Evolutionary conservation across 83 land plant genomes (phyloP), one percentile per base, ranked within the genome.

Genomic region (Picea abies): DNA sequence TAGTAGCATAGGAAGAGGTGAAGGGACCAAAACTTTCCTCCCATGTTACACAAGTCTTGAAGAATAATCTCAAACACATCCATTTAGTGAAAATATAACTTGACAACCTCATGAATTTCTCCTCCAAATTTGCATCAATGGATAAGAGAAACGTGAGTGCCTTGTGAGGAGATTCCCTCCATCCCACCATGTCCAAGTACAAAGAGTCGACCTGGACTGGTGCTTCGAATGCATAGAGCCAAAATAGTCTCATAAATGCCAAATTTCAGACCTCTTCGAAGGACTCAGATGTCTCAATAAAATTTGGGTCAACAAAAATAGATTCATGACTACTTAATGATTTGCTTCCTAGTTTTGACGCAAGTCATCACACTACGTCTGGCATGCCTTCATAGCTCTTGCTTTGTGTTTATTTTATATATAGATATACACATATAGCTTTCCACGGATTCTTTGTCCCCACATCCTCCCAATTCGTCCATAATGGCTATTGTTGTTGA

Each of bases 61-160:
- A 85, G 62, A 12, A 87, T 3, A 16, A 82, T 23, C 79, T 85
- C 11, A 85, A 69, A 29, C 89, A 76, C 14, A 84, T 76, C 86
- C 87, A 90, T 69, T 92, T 90, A 25, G 91, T 84, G 26, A 78
- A 60, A 68, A 92, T 87, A 84, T 90, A 92, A 35, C 92, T 88
- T 5, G 90, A 5, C 0, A 89, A 52, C 52, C 94, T 82, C 83
- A 82, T 85, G 83, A 90, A 86, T 19, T 83, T 70, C 1, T 68
- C 79, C 79, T 92, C 92, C 4, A 23, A 76, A 60, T 92, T 91
- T 1, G 81, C 83, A 2, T 88, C 92, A 1, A 80, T 61, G 20
- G 85, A 41, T 5, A 70, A 10, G 9, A 90, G 63, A 22, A 76
- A 62, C 17, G 83, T 61, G 15, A 85, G 49, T 37, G 79, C 86